Evolutionary conservation across 2,329 filamentous ascomycete genomes (phyloP).

Genomic region (Aaosphaeria arxii): DNA sequence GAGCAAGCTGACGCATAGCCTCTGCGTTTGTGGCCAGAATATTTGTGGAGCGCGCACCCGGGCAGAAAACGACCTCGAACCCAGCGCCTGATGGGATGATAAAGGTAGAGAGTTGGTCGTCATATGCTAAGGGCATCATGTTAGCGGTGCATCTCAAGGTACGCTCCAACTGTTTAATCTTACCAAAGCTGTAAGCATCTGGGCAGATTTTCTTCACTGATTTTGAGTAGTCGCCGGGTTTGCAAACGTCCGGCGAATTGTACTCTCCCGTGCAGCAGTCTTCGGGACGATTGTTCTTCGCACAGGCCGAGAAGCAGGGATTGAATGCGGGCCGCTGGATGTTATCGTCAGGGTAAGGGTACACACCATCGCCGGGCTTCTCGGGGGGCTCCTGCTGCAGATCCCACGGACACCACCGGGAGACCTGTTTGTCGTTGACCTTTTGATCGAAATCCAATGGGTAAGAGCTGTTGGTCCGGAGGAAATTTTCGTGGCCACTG

Average conservation of each 20-base stretch:
- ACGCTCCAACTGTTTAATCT: constrained; percentile 35
- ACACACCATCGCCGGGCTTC: constrained; percentile 71
- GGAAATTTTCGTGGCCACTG: constrained; percentile 50
- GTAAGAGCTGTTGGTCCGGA: constrained; percentile 63
- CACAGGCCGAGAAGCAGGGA: constrained; percentile 75
- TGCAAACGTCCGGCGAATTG: constrained; percentile 61
- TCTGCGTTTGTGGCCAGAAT: constrained; percentile 42
- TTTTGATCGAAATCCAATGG: constrained; percentile 65
- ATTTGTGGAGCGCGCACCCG: constrained; percentile 52
- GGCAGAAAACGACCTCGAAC: constrained; percentile 78
- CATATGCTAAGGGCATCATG: constrained; percentile 43
- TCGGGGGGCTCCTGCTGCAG: constrained; percentile 66
- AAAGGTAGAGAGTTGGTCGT: constrained; percentile 57
- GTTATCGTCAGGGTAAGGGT: constrained; percentile 75
- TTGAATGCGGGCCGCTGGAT: constrained; percentile 70
- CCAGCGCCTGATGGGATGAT: constrained; percentile 64
- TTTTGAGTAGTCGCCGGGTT: constrained; percentile 65
- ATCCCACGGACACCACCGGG: constrained; percentile 77
- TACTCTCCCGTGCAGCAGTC: constrained; percentile 77
- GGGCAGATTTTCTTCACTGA: constrained; percentile 74
- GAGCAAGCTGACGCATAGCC: constrained; percentile 31
- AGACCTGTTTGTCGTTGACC: constrained; percentile 56
- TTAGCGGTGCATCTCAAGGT: constrained; percentile 1
- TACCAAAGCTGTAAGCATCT: constrained; percentile 78
- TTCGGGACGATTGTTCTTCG: constrained; percentile 61